Evolutionary conservation across 805 yeast species (phyloP).

Genomic region (Starmerella apicola): DNA sequence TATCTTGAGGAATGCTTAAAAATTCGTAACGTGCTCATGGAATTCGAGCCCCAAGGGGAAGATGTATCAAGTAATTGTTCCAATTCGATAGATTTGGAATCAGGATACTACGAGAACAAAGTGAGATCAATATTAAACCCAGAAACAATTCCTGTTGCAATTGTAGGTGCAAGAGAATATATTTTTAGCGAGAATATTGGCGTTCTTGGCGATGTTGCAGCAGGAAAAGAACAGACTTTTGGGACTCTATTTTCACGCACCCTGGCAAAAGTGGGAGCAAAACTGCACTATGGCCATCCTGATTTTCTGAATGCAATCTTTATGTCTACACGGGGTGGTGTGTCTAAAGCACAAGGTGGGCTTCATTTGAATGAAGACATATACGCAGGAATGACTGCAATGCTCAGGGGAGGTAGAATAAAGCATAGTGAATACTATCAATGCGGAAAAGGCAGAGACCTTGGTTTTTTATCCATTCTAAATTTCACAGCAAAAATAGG

Average conservation of each 20-base stretch:
- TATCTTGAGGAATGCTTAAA: conserved; percentile 72
- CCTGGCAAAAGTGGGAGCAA: conserved; percentile 69
- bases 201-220: conserved; percentile 73
- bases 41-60: conserved; percentile 46
- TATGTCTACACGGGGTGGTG: conserved; percentile 80
- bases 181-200: conserved; percentile 76
- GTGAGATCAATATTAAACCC: conserved; percentile 16
- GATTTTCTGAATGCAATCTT: conserved; percentile 64
- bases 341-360: conserved; percentile 74
- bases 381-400: conserved; percentile 74
- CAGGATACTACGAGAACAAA: conserved; percentile 25
- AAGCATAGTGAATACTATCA: conserved; percentile 74
- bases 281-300: conserved; percentile 78
- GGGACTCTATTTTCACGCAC: conserved; percentile 78
- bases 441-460: conserved; percentile 79
- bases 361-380: conserved; percentile 75
- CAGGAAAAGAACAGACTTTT: conserved; percentile 80
- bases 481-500: conserved; percentile 78
- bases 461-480: conserved; percentile 71
- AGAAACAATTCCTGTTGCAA: conserved; percentile 48
- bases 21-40: conserved; percentile 60
- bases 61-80: no score
- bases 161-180: conserved; percentile 73
- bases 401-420: conserved; percentile 69
- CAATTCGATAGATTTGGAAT: not conserved